Evolutionary conservation across 2,329 filamentous ascomycete genomes (phyloP), one percentile per base, ranked within the genome.

Genomic region (Plectosphaerella cucumerina): DNA sequence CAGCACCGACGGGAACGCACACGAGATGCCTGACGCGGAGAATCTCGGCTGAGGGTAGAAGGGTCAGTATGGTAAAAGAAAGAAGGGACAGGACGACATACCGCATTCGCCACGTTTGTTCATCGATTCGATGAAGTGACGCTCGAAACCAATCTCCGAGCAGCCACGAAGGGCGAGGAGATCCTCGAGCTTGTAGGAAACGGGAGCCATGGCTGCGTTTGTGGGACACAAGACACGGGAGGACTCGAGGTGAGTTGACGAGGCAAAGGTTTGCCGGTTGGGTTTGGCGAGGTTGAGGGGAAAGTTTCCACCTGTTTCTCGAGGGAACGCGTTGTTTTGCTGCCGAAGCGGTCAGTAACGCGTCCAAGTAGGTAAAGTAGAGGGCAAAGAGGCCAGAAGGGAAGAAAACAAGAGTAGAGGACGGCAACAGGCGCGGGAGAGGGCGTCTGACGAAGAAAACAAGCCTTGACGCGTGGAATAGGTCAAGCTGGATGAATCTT

Each of bases 101-200:
- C 45, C 51, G 31, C 11, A 50, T 31, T 8, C 45, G 35, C 8
- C 50, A 50, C 22, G 44, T 23, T 34, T 48, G 47, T 39, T 48
- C 34, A 37, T 41, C 34, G 45, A 37, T 11, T 53, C 50, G 35
- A 54, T 41, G 26, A 56, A 41, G 23, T 41, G 44, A 18, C 37
- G 43, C 48, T 55, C 52, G 6, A 50, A 43, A 11, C 20, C 42
- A 17, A 12, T 14, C 42, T 53, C 44, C 42, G 39, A 41, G 15
- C 47, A 39, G 17, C 49, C 47, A 35, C 50, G 52, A 23, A 55
- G 34, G 26, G 53, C 46, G 34, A 54, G 18, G 20, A 55, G 53
- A 49, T 54, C 26, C 15, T 43, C n/a, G 21, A 39, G 22, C 22
- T 22, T 53, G 47, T 55, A 55, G 43, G 23, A 22, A 20, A n/a